A percentile compares a stretch with the other conserved stretches of the same genome.
phyloP scores from a whole-genome alignment of 345 rosid genomes.

The Eucalyptus coolabah region DNA sequence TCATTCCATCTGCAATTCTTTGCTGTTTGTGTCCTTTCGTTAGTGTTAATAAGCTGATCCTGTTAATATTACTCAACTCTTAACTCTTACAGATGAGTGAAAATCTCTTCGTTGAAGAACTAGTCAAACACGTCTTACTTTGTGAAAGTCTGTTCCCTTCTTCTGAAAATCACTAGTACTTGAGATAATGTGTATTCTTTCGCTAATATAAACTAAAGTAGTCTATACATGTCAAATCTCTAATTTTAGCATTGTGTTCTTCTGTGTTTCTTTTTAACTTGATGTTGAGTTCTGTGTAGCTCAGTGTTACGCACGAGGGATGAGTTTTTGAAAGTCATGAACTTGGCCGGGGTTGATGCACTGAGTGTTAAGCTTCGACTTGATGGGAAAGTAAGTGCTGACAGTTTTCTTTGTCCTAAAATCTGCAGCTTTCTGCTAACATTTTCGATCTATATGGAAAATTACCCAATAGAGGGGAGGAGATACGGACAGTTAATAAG shows the following conservation, averaged over 20 bases:
- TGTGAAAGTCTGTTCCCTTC: neutral
- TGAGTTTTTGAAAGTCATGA: constrained; percentile 51
- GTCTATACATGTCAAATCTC: neutral
- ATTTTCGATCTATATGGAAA: neutral
- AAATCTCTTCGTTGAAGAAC: neutral
- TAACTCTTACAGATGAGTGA: neutral
- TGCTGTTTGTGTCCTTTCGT: neutral
- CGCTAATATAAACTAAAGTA: neutral
- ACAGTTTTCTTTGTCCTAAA: neutral
- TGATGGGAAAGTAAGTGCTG: constrained; percentile 31
- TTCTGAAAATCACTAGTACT: neutral
- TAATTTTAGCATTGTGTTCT: neutral
- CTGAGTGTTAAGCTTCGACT: constrained; percentile 26
- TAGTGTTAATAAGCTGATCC: neutral
- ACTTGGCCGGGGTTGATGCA: constrained; percentile 30
- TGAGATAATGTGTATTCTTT: neutral
- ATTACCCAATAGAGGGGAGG: neutral
- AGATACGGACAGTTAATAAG: neutral
- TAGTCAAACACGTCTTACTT: neutral
- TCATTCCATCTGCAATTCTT: neutral
- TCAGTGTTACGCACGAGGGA: constrained; percentile 35
- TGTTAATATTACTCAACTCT: neutral
- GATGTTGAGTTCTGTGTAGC: constrained; percentile 23
- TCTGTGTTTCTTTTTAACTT: constrained; percentile 1
- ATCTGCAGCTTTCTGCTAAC: neutral